Conservation (phyloP, 768 basidiomycete species). For the Rubroboletus pulcherrimus region DNA sequence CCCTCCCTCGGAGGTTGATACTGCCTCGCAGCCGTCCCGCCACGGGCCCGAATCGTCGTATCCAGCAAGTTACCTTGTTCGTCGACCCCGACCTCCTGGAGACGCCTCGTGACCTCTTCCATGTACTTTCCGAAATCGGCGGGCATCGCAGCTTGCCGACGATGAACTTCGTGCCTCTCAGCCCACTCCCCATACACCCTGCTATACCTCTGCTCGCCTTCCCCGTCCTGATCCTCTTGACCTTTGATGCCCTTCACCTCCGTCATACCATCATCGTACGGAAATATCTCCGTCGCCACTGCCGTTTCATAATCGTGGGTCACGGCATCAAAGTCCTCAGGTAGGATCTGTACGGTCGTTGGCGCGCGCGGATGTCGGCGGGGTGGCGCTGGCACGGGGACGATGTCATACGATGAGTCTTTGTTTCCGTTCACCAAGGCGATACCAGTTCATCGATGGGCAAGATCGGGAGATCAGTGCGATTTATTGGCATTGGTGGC, state of each 20-base stretch:
- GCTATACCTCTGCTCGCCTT: constrained; percentile 21
- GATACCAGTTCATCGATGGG: constrained; percentile 9
- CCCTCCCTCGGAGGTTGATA: constrained; percentile 13
- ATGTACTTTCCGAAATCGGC: constrained; percentile 27
- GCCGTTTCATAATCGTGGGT: constrained; percentile 29
- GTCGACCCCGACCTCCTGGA: constrained; percentile 33
- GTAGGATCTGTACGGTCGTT: constrained; percentile 30
- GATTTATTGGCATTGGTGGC: not conserved
- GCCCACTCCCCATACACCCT: constrained; percentile 33
- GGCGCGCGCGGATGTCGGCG: constrained; percentile 29
- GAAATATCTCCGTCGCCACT: constrained; percentile 22
- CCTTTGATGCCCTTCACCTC: constrained; percentile 19
- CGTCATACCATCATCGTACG: constrained; percentile 24
- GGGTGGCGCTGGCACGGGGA: constrained; percentile 14
- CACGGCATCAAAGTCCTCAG: constrained; percentile 30
- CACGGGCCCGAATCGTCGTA: constrained; percentile 12
- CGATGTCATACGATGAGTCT: constrained; percentile 34
- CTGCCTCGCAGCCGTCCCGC: not conserved
- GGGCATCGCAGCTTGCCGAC: constrained; percentile 19
- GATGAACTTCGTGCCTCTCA: constrained; percentile 26
- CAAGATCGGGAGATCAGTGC: constrained; percentile 13
- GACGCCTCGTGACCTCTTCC: constrained; percentile 34
- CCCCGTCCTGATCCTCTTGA: constrained; percentile 2
- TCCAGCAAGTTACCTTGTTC: constrained; percentile 26
- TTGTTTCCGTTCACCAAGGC: not conserved